Evolutionary conservation across 192 early-diverging fungal genomes (phyloP), one percentile per base, ranked within the genome.

Genomic region (Linnemannia schmuckeri): DNA sequence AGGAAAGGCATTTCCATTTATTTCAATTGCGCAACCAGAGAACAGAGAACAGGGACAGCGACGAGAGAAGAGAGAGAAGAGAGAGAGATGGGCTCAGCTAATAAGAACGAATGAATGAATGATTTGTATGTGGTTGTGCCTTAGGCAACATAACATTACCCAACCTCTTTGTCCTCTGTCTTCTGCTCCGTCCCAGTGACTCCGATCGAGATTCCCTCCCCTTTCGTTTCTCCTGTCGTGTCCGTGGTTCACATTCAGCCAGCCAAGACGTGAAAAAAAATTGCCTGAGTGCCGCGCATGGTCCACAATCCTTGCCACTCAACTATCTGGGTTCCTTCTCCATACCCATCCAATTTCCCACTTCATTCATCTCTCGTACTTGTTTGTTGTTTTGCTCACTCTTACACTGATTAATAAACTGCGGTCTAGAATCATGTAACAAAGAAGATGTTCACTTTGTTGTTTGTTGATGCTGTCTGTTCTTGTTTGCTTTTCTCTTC

Each of bases 1-100:
- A 66, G 27, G 30, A 30, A 30, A 30, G 61, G 30, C 27, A 66
- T 33, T 12, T 66, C 61, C 9, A 30, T 63, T 66, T 30, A 66
- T 66, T 66, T 66, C 27, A 66, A 30, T 66, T 61, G 27, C 61
- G 49, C 18, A 52, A 66, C 6, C 6, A 30, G 30, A 66, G 12
- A 57, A 5, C 8, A 57, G 24, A n/a, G n/a, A 10, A 8, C n/a
- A 57, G 24, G n/a, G 24, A 10, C 24, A 61, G 55, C n/a, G 24
- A n/a, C 9, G 57, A n/a, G 57, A 46, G 44, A 57, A 57, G 20
- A 24, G 57, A 63, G n/a, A 55, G 24, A 27, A 27, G 1, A 10
- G 30, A 2, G 61, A 66, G 61, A 66, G 61, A 66, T 66, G 61
- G 61, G 61, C 61, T 66, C 61, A 66, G 30, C 61, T 66, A 66